Evolutionary conservation across 2,329 filamentous ascomycete species (phyloP), one percentile per base, ranked within the genome.

Genomic region (Colletotrichum chrysophilum): DNA sequence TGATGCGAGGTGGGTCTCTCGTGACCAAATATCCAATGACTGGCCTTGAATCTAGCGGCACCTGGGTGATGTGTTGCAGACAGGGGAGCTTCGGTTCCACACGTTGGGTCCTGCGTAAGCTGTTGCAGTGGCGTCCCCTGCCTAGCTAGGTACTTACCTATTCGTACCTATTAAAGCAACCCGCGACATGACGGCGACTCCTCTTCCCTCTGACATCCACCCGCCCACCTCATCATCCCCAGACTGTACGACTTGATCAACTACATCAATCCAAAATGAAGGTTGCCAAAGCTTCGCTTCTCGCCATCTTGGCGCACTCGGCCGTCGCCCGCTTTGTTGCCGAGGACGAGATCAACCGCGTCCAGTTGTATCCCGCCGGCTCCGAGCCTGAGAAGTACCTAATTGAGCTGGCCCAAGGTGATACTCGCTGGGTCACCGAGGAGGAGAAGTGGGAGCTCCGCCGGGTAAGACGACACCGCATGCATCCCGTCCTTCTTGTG

Each of bases 401-500:
- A 62, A 93, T 99, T 78, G 96, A 98, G 87, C 89, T 97, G 30
- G 90, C 91, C n/a, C 95, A 95, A 5, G 95, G 94, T 71, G 90
- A 96, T 83, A 96, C 93, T 28, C 88, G 90, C 88, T 97, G 95
- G 94, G 93, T 98, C 36, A 97, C 95, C 0, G 96, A 98, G 81
- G 95, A 98, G 43, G 93, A 98, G 87, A 99, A 98, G 86, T 98
- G 96, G 96, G 93, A 93, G 84, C 87, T 98, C 78, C 93, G 94
- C 81, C 90, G 95, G 79, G 96, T 97, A 90, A 74, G 91, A 5
- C 28, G n/a, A 24, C 43, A 52, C 3, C 13, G 18, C 36, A 32
- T 30, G 18, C 4, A 18, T 48, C 4, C 26, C 7, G 8, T 56
- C 62, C 7, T 10, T 12, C 34, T 38, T n/a, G 14, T 30, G 24